Evolutionary conservation across 2,329 filamentous ascomycete genomes (phyloP).

Genomic region (Celoporthe dispersa): DNA sequence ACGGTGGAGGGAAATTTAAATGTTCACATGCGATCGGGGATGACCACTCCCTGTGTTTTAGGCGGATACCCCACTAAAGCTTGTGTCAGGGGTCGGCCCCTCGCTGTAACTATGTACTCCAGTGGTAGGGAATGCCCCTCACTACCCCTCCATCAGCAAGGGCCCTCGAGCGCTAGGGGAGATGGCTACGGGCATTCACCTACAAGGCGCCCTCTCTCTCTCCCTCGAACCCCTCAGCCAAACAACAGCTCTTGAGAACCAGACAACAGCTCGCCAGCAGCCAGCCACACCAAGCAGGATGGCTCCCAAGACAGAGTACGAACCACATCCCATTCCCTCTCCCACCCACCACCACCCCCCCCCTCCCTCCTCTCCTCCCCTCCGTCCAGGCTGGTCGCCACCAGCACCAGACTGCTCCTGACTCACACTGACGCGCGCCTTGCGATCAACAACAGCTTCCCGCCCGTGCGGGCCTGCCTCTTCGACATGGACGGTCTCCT

Average conservation of each 20-base stretch:
- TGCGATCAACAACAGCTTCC: slow-evolving; percentile 60
- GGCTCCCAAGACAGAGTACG: slow-evolving; percentile 52
- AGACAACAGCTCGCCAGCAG: not conserved
- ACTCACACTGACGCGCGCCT: not conserved
- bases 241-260: not conserved
- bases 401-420: not conserved
- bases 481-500: slow-evolving; percentile 99
- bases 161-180: not conserved
- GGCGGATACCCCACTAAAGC: not conserved
- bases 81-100: not conserved
- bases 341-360: not conserved
- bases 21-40: slow-evolving; percentile 12
- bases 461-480: slow-evolving; percentile 84
- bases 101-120: not conserved
- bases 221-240: not conserved
- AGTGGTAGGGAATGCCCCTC: not conserved
- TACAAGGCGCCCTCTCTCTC: not conserved
- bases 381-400: not conserved
- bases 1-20: not conserved
- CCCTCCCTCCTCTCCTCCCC: not conserved
- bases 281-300: slow-evolving; percentile 37
- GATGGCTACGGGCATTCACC: not conserved
- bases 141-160: slow-evolving; percentile 8
- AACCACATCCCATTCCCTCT: slow-evolving; percentile 16
- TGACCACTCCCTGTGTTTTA: not conserved